Base-by-base conservation (phyloP, 768 basidiomycete genomes). In the Paxillus ammoniavirescens region DNA sequence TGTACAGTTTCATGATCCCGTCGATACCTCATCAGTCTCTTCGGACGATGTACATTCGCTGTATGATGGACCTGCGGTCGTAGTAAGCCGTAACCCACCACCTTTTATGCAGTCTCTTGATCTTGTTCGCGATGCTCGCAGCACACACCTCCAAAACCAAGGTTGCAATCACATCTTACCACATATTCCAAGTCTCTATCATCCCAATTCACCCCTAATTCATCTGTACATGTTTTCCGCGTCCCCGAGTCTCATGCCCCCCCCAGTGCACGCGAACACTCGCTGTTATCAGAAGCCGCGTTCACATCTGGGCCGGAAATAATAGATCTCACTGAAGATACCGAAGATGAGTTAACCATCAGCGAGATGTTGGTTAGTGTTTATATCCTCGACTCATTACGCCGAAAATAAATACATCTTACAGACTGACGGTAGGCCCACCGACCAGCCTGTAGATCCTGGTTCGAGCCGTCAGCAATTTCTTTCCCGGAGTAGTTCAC, bases 271-370 rank as follows among this genome's bases (percentile, higher is more conserved):
- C 47, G 21, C 17, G 17, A 37, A 49, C 48, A 38, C 9, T 14
- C 14, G 37, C 14, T 9, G 14, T 26, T 13, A 15, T 48, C n/a
- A 12, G 50, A 33, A 35, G 21, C 42, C 33, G 15, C 44, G 26
- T 47, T 46, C 2, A 43, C 31, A 30, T 40, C 17, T 4, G 26
- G 57, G 2, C 50, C 57, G 10, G 59, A 61, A 1, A 46, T 59
- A 4, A 66, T 62, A 51, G 61, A 65, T 51, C 65, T 61, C 54
- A 65, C 59, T 37, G 57, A 52, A 21, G 62, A 69, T 60, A 62
- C 62, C 26, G 54, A 65, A 23, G 64, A 65, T 8, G 67, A 60
- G 42, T 36, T 50, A 3, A 26, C 30, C 4, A 37, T 56, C 18
- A 18, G 43, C 1, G 45, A 54, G 4, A 26, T 55, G 33, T 41